A percentile compares a stretch with the other conserved stretches of the same genome.
Evolutionary conservation across 768 basidiomycete genomes (phyloP).

Genomic region (Suillus subaureus): DNA sequence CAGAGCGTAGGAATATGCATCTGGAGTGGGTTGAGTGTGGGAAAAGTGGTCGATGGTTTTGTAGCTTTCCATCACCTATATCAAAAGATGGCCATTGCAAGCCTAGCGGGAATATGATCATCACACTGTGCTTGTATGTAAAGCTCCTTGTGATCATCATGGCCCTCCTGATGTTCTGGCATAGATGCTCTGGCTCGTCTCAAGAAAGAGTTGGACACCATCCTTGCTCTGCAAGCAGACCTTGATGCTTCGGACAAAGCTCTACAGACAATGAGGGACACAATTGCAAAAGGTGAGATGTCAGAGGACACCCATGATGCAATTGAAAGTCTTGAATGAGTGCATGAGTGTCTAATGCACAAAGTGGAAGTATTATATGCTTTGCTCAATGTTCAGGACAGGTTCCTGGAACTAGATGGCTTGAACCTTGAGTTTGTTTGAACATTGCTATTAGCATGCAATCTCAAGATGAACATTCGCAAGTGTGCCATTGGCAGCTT

Average conservation of each 20-base stretch:
- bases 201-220: conserved; percentile 33
- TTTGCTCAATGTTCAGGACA: conserved; percentile 34
- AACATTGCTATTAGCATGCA: conserved; percentile 11
- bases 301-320: conserved; percentile 12
- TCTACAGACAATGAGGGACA: conserved; percentile 15
- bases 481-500: conserved; percentile 20
- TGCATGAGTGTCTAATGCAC: conserved; percentile 18
- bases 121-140: too few relatives aligned
- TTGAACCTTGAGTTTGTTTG: conserved; percentile 18
- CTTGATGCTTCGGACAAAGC: conserved; percentile 26
- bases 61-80: too few relatives aligned
- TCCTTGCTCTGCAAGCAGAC: conserved; percentile 33
- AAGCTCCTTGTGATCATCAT: neutral
- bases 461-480: conserved; percentile 14
- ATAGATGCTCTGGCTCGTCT: conserved; percentile 31
- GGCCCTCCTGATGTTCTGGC: neutral
- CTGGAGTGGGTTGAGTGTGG: too few relatives aligned
- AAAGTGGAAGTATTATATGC: conserved; percentile 35
- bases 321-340: conserved; percentile 22
- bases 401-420: conserved; percentile 35
- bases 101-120: too few relatives aligned
- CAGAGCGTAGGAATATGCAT: too few relatives aligned
- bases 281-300: conserved; percentile 12
- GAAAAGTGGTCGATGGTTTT: too few relatives aligned
- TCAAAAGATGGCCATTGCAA: too few relatives aligned